Evolutionary conservation across 176 grass and related monocot genomes (phyloP).

Genomic region (Oryza glumipatula): DNA sequence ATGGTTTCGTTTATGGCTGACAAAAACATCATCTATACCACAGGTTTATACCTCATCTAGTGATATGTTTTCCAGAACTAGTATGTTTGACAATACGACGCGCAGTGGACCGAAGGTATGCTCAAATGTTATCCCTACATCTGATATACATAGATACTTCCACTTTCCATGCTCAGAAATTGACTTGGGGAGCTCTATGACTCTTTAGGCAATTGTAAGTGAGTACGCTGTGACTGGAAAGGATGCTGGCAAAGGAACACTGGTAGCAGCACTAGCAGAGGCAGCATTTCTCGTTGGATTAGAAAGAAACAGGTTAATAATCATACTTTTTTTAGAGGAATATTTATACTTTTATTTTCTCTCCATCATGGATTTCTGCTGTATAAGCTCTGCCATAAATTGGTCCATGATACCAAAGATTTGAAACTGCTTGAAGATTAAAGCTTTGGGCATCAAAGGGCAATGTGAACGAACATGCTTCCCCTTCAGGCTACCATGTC

Average conservation of each 20-base stretch:
- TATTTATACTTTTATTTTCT: constrained; percentile 22
- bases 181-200: constrained; percentile 16
- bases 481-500: neutral
- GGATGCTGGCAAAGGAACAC: constrained; percentile 82
- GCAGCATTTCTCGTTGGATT: constrained; percentile 91
- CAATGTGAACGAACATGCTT: neutral
- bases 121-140: constrained; percentile 10
- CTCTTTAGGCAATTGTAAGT: constrained; percentile 78
- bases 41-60: constrained; percentile 75
- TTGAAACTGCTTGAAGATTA: neutral
- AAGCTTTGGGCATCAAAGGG: neutral
- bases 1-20: neutral
- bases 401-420: neutral
- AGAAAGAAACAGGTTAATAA: constrained; percentile 69
- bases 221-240: constrained; percentile 85
- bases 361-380: neutral
- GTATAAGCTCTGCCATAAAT: neutral
- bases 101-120: constrained; percentile 63
- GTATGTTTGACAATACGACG: constrained; percentile 70
- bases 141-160: neutral
- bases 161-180: constrained; percentile 8
- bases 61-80: constrained; percentile 60
- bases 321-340: constrained; percentile 3
- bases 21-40: constrained; percentile 10
- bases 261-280: constrained; percentile 85